Conservation (phyloP, 2,329 filamentous ascomycete genomes). For the Penicillium aurantiogriseum region DNA sequence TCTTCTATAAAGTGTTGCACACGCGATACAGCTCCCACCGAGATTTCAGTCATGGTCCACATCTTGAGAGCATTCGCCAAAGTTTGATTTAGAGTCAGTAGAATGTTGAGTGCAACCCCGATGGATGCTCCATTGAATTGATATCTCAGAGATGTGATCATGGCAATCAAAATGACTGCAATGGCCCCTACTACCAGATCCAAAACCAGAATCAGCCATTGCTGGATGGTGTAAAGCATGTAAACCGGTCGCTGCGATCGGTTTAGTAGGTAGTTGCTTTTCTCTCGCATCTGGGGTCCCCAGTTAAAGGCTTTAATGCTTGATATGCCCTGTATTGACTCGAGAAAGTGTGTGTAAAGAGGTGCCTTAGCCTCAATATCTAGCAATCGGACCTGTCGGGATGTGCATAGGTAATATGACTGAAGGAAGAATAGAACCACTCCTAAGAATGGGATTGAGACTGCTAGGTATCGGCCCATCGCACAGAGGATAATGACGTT, state of each 20-base stretch:
- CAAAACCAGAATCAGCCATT: constrained; percentile 1
- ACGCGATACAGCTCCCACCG: neutral
- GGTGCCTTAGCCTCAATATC: constrained; percentile 1
- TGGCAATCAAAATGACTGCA: neutral
- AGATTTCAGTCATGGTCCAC: constrained; percentile 3
- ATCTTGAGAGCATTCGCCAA: neutral
- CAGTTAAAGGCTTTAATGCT: neutral
- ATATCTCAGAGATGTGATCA: neutral
- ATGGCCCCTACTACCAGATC: neutral
- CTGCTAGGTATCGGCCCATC: neutral
- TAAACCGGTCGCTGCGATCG: neutral
- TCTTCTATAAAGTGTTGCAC: neutral
- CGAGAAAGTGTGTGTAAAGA: neutral
- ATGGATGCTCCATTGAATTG: neutral
- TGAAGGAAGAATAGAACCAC: neutral
- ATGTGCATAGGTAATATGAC: neutral
- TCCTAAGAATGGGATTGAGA: neutral
- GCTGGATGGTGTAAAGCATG: constrained; percentile 1
- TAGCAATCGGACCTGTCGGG: constrained; percentile 1
- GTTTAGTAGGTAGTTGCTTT: neutral
- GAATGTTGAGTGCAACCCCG: neutral
- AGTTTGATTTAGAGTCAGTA: constrained; percentile 1
- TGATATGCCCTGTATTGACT: neutral
- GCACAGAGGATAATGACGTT: neutral
- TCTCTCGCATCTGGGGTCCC: neutral